Base-by-base conservation (phyloP, 805 yeast species). In the Wickerhamomyces chambardii region DNA sequence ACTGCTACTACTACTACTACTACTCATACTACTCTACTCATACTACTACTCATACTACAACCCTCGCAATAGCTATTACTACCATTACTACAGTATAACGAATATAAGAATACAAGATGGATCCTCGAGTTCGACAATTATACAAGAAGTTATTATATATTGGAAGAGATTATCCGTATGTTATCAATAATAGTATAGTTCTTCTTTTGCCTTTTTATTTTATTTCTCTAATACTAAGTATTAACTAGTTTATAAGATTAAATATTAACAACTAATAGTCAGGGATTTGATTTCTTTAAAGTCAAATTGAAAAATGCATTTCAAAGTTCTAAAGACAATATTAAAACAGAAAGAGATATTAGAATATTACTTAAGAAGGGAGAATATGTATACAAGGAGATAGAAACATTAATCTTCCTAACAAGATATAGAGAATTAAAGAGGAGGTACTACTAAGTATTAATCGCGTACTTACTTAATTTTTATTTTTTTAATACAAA, bases 111-210 rank as follows among this genome's bases (percentile, higher is more conserved):
- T 14, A 29, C 11, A 29, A 29, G 6, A 55, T 56, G 61, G 44
- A 53, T 31, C 49, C 50, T 7, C 32, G 45, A 29, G 46, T 56
- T 19, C 36, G 58, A 21, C 39, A 39, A 10, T 39, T 54, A 28
- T 56, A 49, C 45, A 52, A 51, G 38, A 45, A 41, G 30, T 44
- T 61, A 16, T 43, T 58, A 12, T 61, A 47, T 40, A 55, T 59
- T 17, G 64, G 58, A 8, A 48, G 45, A 30, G 62, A 58, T 26
- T 59, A 61, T 39, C 65, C 66, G 19, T 61, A 61, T n/a, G 64
- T 31, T 21, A 12, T 10, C 15, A 15, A 4, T 16, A 4, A 14
- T 15, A 12, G 9, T 12, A 9, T 9, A 9, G 12, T 24, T 9
- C 12, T 24, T 9, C 12, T 24, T 24, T 24, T 24, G 12, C 11